phyloP scores from a whole-genome alignment of 1,284 basidiomycete genomes.

The Cystodermella granulosa region DNA sequence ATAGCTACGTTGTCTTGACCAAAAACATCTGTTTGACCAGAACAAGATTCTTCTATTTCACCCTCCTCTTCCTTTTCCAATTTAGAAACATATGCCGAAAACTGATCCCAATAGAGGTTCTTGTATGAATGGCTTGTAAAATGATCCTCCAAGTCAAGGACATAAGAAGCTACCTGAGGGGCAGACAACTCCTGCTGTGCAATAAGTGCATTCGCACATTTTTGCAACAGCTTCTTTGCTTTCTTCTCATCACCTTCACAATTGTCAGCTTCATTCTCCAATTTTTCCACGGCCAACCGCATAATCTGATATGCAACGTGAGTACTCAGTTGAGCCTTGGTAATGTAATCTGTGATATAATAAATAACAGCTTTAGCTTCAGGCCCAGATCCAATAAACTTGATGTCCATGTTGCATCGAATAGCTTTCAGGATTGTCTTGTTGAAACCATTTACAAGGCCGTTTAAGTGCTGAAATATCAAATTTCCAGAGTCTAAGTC shows the following conservation, averaged over 20 bases:
- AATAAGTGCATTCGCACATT: slow-evolving; percentile 37
- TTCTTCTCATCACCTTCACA: slow-evolving; percentile 12
- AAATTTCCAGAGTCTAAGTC: no score
- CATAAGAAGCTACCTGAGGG: slow-evolving; percentile 36
- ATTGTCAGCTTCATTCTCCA: slow-evolving; percentile 17
- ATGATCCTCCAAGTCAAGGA: slow-evolving; percentile 36
- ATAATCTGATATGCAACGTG: slow-evolving; percentile 38
- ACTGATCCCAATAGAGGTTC: slow-evolving; percentile 33
- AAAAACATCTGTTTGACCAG: no score
- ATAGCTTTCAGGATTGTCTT: slow-evolving; percentile 29
- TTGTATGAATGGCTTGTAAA: slow-evolving; percentile 36
- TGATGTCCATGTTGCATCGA: slow-evolving; percentile 43
- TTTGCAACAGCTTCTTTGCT: slow-evolving; percentile 34
- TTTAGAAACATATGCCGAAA: no score
- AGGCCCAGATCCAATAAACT: slow-evolving; percentile 38
- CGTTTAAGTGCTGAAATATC: no score
- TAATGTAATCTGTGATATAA: slow-evolving; percentile 45
- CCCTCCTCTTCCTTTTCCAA: no score
- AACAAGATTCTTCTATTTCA: no score
- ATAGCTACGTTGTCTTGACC: no score
- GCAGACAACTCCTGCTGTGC: slow-evolving; percentile 38
- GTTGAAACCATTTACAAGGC: no score
- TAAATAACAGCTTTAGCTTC: slow-evolving; percentile 39
- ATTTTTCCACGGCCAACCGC: slow-evolving; percentile 29
- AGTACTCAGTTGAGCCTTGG: slow-evolving; percentile 35